Base-by-base conservation (phyloP, 306 rosid species). In the Cajanus cajan region DNA sequence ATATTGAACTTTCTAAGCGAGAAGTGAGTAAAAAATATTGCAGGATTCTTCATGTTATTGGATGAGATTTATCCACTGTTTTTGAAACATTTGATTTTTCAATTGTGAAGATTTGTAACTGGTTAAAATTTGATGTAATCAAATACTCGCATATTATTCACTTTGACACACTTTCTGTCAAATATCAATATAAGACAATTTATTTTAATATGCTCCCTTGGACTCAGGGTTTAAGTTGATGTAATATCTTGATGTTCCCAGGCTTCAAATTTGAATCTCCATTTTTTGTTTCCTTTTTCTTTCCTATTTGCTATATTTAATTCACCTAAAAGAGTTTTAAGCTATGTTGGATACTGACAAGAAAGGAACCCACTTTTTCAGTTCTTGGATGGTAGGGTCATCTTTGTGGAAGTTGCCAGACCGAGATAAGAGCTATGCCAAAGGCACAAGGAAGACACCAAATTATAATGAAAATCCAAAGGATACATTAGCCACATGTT, bases 321-420 rank as follows among this genome's bases (percentile, higher is more conserved):
- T 48, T 25, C 52, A 16, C 58, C 9, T 50, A 10, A 40, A 68
- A 41, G 8, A 24, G 15, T 74, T 69, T 71, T 4, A 16, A 73
- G 62, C 66, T 22, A 15, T 43, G 65, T 19, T 76, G 47, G n/a
- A 45, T 57, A 68, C 85, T 82, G 77, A 68, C 74, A 71, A 63
- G 68, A 78, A 52, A 44, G 55, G 37, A 78, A 40, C 15, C 15
- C 24, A 21, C 59, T 68, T 75, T 65, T 74, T 82, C 87, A 94
- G 98, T 95, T 92, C 81, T 73, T 92, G 88, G 97, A 95, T 82
- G 98, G 97, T 36, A 91, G 97, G 78, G 98, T 92, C 31, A 92
- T 95, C 73, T 95, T 95, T 86, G 98, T 91, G 80, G 97, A 95
- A 89, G 88, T 92, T 44, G 97, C 98, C 44, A 91, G 86, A 82